A percentile compares a stretch with the other conserved stretches of the same genome.
These are phyloP conservation scores for Chaetomium globosum DNA, from an alignment of 2,329 filamentous ascomycete species.

Conservation along the genomic window DNA sequence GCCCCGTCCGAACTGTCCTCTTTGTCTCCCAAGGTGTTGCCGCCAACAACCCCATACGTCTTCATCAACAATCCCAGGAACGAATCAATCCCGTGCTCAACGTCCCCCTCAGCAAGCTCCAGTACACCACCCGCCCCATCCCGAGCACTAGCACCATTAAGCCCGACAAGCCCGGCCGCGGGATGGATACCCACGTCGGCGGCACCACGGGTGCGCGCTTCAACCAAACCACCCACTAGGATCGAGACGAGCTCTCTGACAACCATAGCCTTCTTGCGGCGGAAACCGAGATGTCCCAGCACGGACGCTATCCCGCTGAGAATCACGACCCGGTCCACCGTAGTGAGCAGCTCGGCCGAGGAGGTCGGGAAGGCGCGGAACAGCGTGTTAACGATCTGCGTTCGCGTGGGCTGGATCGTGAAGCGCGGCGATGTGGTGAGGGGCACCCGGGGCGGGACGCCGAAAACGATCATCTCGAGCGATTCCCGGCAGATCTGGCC, in stretches of 20 bases:
- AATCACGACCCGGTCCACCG: conserved; percentile 75
- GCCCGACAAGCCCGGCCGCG: conserved; percentile 77
- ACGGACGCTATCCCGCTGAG: conserved; percentile 85
- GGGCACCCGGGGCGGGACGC: conserved; percentile 56
- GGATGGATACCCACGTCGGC: conserved; percentile 97
- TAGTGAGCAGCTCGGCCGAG: conserved; percentile 67
- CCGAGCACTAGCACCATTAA: conserved; percentile 56
- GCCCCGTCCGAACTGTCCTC: conserved; percentile 55
- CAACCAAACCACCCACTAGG: conserved; percentile 80
- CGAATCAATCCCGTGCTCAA: conserved; percentile 66
- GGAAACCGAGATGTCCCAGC: conserved; percentile 75
- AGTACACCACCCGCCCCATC: conserved; percentile 41
- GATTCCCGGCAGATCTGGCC: conserved; percentile 64
- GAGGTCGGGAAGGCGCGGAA: conserved; percentile 72
- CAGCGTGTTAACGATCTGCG: conserved; percentile 65
- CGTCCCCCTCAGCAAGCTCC: conserved; percentile 65
- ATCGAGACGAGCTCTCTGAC: conserved; percentile 82
- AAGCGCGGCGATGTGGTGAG: conserved; percentile 59
- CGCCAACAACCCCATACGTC: conserved; percentile 64
- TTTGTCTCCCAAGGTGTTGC: conserved; percentile 33
- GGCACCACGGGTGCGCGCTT: conserved; percentile 87
- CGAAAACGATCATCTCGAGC: conserved; percentile 66
- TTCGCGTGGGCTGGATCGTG: conserved; percentile 58
- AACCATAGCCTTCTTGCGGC: conserved; percentile 89
- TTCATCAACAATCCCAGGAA: conserved; percentile 64